A percentile compares a stretch with the other conserved stretches of the same genome.
phyloP scores from a whole-genome alignment of 1,139 yeast species.

The Kurtzmaniella natalensis region DNA sequence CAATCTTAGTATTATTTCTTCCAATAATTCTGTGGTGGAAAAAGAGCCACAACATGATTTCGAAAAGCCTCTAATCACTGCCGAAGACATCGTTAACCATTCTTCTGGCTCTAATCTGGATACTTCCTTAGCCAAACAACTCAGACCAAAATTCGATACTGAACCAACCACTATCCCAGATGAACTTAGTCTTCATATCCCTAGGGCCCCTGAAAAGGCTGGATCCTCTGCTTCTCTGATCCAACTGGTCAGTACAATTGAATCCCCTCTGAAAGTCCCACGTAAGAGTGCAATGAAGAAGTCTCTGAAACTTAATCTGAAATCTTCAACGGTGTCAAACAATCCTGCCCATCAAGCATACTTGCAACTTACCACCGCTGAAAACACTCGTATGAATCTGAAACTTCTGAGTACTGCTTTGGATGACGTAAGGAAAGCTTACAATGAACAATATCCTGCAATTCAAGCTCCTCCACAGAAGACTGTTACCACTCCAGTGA shows the following conservation, averaged over 20 bases:
- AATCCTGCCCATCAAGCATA: conserved; percentile 60
- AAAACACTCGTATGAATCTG: conserved; percentile 69
- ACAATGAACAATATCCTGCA: conserved; percentile 6
- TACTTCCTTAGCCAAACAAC: conserved; percentile 19
- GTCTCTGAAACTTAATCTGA: conserved; percentile 24
- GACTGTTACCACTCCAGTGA: background rate
- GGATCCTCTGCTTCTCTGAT: conserved; percentile 30
- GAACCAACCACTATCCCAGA: conserved; percentile 19
- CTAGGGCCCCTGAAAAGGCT: conserved; percentile 6
- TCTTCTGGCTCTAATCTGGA: conserved; percentile 16
- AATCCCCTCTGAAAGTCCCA: conserved; percentile 26
- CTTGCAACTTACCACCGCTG: conserved; percentile 68
- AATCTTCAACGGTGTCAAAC: conserved; percentile 11
- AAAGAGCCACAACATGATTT: conserved; percentile 5
- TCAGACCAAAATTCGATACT: conserved; percentile 31
- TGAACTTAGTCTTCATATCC: conserved; percentile 4
- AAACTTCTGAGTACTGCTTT: conserved; percentile 44
- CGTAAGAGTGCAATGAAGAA: conserved; percentile 67
- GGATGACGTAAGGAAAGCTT: conserved; percentile 14
- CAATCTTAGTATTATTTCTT: background rate
- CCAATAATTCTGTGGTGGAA: conserved; percentile 1
- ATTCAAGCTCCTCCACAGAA: conserved; percentile 5
- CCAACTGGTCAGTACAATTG: conserved; percentile 22
- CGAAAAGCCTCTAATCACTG: conserved; percentile 3
- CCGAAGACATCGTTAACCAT: conserved; percentile 10